Conservation (phyloP, 2,329 filamentous ascomycete genomes). For the Fusarium subtropicale region DNA sequence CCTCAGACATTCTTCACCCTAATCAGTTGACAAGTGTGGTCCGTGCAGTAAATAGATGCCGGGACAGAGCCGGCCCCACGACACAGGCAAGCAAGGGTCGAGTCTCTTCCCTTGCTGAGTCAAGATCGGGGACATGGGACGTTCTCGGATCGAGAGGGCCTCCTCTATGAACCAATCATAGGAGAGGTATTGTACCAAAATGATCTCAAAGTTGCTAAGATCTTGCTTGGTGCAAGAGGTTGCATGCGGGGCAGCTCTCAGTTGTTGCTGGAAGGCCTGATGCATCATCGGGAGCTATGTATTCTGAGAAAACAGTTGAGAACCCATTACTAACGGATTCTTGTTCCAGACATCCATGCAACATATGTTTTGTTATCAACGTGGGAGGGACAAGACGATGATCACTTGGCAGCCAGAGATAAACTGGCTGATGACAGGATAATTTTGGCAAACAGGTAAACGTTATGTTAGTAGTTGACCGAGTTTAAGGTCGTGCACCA, state of each 20-base stretch:
- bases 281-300: background rate
- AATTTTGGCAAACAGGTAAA: constrained; percentile 8
- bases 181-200: constrained; percentile 31
- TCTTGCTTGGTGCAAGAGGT: constrained; percentile 11
- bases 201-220: constrained; percentile 29
- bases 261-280: background rate
- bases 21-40: constrained; percentile 35
- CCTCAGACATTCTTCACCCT: constrained; percentile 10
- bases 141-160: constrained; percentile 31
- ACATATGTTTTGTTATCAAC: constrained; percentile 29
- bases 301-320: background rate
- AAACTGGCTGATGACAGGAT: constrained; percentile 40
- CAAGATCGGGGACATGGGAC: constrained; percentile 42
- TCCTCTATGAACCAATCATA: constrained; percentile 39
- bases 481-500: constrained; percentile 8
- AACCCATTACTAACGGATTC: constrained; percentile 35
- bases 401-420: constrained; percentile 35
- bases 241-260: constrained; percentile 14
- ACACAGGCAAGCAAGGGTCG: constrained; percentile 12
- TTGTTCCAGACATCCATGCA: constrained; percentile 11
- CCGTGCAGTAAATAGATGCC: constrained; percentile 38
- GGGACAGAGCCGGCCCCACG: constrained; percentile 26
- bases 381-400: constrained; percentile 17
- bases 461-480: background rate
- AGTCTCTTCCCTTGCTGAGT: constrained; percentile 27